Base-by-base conservation (phyloP, 2,329 filamentous ascomycete genomes). In the Amauroascus verrucosus region DNA sequence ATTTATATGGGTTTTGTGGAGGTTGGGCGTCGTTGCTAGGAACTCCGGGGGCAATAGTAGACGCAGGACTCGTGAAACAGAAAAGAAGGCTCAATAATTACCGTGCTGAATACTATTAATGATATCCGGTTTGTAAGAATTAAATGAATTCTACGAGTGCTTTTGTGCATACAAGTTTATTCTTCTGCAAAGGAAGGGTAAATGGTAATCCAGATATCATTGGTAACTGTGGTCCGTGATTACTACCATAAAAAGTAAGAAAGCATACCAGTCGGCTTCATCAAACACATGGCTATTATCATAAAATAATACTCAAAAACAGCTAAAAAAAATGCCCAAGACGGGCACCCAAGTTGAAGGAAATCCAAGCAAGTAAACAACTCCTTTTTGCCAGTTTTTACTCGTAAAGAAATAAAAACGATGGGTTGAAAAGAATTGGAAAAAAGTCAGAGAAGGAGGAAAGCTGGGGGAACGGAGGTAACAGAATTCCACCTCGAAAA, bases 1-100 rank as follows among this genome's bases (percentile, higher is more conserved):
- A 0, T 86, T 87, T 64, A 63, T 75, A n/a, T 89, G 84, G 82
- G 74, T 88, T 16, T 61, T 83, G 14, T 83, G 78, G 77, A 83
- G 78, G 63, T 66, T 86, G 40, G 63, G 62, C 2, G 46, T 60
- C 41, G 66, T 67, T 22, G 58, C n/a, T 18, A 33, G 18, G 11
- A 8, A 16, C 2, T 44, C 38, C 24, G 8, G 28, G 11, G 32
- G 9, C 14, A 48, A 48, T 30, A 14, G 22, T 3, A n/a, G 13
- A 22, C 16, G 7, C 7, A 35, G 22, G 20, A 14, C 30, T 30
- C 28, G 8, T 11, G 28, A 22, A 26, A 20, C 28, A 11, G 22
- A 28, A 13, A 46, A 45, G 6, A 52, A 52, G 28, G 38, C 32
- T 8, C 50, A 52, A n/a, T 52, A 11, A 52, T 30, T 9, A 16